Base-by-base conservation (phyloP, 1,139 yeast species). In the Pichia sp. region DNA sequence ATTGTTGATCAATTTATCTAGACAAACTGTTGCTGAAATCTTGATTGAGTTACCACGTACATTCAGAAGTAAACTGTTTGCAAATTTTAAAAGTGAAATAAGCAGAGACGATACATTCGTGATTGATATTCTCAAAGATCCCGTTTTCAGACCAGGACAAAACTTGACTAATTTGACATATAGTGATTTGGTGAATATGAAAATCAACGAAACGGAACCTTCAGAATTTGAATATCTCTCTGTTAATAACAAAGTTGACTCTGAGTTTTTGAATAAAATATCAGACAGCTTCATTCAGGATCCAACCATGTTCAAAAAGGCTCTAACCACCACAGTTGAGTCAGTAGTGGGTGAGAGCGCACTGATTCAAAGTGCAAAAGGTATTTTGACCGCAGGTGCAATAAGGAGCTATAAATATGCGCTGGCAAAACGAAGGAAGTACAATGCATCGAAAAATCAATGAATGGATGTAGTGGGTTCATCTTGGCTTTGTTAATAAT, bases 301-400 rank as follows among this genome's bases (percentile, higher is more conserved):
- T 33, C 42, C 44, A 11, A 29, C 32, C 23, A 6, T 9, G 27
- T 66, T 79, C 39, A 57, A 65, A 2, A 46, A 58, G 26, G 67
- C 69, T 40, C 65, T 83, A 39, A 51, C 56, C 29, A 45, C 50
- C 28, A 66, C 72, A 4, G 71, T 92, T 31, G 71, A 73, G 51
- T 64, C 70, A 33, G 84, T 85, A 0, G 90, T 90, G 9, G 69
- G 75, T 32, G 66, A 71, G 54, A 85, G 95, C 10, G 85, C 95
- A 16, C 58, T 83, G 10, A 63, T 79, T 11, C 98, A 94, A 63
- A 79, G 87, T 32, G 55, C 79, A 27, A 88, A 90, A 60, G 98
- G 99, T 0, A 57, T 92, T 4, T 67, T 85, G 37, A 87, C 95
- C 3, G 96, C 97, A 1, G 98, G 99, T 1, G 46, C 86, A 1